Evolutionary conservation across 192 early-diverging fungal genomes (phyloP).

Genomic region (Coemansia interrupta): DNA sequence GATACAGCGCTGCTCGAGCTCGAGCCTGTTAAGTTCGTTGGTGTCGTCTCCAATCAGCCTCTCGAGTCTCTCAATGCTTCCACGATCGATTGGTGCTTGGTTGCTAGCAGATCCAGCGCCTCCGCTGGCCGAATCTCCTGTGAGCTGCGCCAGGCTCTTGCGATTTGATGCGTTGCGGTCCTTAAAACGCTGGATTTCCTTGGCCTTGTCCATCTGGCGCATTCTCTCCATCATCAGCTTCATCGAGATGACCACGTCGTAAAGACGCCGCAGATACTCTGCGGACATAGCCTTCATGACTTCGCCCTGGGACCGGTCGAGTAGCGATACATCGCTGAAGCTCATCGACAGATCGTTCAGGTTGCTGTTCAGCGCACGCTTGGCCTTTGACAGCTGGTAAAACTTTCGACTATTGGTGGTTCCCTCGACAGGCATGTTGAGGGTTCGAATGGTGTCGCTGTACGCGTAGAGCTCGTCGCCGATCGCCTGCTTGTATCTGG

Average conservation of each 20-base stretch:
- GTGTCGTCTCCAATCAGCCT: conserved; percentile 37
- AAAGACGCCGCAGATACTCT: conserved; percentile 49
- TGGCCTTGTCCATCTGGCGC: conserved; percentile 36
- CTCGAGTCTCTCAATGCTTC: conserved; percentile 41
- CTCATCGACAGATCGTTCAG: conserved; percentile 52
- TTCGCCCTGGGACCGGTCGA: conserved; percentile 52
- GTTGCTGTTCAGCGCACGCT: conserved; percentile 35
- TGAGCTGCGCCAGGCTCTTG: conserved; percentile 28
- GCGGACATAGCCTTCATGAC: conserved; percentile 50
- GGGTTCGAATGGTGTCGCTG: conserved; percentile 37
- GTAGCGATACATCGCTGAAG: conserved; percentile 43
- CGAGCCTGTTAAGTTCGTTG: conserved; percentile 37
- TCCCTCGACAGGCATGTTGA: conserved; percentile 42
- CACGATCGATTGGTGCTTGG: conserved; percentile 13
- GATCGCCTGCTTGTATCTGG: conserved; percentile 52
- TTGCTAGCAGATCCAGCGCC: conserved; percentile 2
- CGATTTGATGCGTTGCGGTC: conserved; percentile 39
- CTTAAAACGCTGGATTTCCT: conserved; percentile 35
- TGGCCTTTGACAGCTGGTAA: conserved; percentile 27
- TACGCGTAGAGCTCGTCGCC: conserved; percentile 49
- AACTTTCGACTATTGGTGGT: conserved; percentile 34
- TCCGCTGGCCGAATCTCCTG: conserved; percentile 14
- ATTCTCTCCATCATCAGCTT: conserved; percentile 55
- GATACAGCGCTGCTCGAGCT: conserved; percentile 47
- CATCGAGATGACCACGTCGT: conserved; percentile 52